These are phyloP conservation scores for Collybia nuda DNA, from an alignment of 768 basidiomycete species.

Conservation along the genomic window DNA sequence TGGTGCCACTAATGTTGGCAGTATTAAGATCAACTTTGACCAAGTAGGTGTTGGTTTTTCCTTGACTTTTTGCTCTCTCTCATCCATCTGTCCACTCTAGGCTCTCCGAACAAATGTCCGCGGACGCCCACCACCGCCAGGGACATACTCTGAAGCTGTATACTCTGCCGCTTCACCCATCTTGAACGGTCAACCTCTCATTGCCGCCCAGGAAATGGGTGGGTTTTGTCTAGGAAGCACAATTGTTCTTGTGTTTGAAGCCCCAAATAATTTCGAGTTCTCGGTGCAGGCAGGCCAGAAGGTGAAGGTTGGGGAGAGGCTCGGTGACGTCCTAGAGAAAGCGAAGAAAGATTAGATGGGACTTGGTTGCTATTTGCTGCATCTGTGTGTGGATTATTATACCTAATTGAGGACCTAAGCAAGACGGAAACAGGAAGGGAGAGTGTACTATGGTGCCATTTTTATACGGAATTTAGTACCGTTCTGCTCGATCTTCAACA, in stretches of 20 bases:
- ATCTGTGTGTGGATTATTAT: background rate
- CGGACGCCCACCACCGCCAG: slow-evolving; percentile 67
- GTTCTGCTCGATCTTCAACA: slow-evolving; percentile 20
- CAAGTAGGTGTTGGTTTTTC: slow-evolving; percentile 43
- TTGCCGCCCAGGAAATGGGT: slow-evolving; percentile 93
- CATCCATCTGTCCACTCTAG: slow-evolving; percentile 31
- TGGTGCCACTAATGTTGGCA: slow-evolving; percentile 97
- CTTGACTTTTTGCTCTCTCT: background rate
- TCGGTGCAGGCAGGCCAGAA: slow-evolving; percentile 74
- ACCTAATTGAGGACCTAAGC: background rate
- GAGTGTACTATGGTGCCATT: background rate
- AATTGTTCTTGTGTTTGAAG: slow-evolving; percentile 96
- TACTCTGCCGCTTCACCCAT: slow-evolving; percentile 84
- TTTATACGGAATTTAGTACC: background rate
- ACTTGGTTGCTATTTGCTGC: background rate
- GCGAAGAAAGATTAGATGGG: slow-evolving; percentile 19
- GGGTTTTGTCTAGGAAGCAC: slow-evolving; percentile 96
- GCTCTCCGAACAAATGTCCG: slow-evolving; percentile 89
- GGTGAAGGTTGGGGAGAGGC: slow-evolving; percentile 80
- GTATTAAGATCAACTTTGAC: slow-evolving; percentile 96
- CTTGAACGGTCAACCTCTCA: slow-evolving; percentile 85
- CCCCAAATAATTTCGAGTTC: slow-evolving; percentile 82
- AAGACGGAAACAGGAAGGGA: background rate
- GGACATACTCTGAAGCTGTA: slow-evolving; percentile 89
- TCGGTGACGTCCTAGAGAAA: slow-evolving; percentile 59